Evolutionary conservation across 169 alveolate genomes (phyloP).

Genomic region (Plasmodium gonderi): DNA sequence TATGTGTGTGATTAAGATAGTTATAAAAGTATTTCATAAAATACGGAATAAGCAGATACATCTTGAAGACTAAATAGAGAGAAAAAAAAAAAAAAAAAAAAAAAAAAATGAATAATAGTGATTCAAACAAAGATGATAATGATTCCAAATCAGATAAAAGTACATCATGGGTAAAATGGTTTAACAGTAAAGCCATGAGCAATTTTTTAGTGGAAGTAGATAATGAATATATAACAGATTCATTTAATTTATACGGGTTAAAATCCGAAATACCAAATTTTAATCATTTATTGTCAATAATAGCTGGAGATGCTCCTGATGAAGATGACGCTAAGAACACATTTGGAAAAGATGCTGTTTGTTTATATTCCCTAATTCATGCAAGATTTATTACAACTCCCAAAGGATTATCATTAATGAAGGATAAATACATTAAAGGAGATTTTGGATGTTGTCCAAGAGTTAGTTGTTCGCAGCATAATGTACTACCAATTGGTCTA

Average conservation of each 20-base stretch:
- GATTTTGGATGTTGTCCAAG: slow-evolving; percentile 98
- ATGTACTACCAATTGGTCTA: slow-evolving; percentile 95
- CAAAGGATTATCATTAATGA: slow-evolving; percentile 91
- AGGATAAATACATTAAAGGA: slow-evolving; percentile 95
- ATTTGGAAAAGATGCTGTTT: slow-evolving; percentile 90
- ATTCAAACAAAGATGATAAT: slow-evolving; percentile 36
- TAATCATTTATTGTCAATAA: slow-evolving; percentile 81
- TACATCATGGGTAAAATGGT: slow-evolving; percentile 74
- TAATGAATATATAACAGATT: slow-evolving; percentile 81
- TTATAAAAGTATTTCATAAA: neutral
- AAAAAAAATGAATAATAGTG: slow-evolving; percentile 41
- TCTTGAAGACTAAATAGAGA: neutral
- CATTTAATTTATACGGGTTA: slow-evolving; percentile 81
- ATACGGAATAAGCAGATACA: neutral
- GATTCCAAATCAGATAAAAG: slow-evolving; percentile 73
- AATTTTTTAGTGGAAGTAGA: slow-evolving; percentile 80
- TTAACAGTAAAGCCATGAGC: slow-evolving; percentile 47
- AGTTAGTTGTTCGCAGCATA: slow-evolving; percentile 95
- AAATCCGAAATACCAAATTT: slow-evolving; percentile 79
- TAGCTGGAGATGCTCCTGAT: slow-evolving; percentile 85
- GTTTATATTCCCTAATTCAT: slow-evolving; percentile 95
- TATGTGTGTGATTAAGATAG: neutral
- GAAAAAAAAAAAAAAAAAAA: neutral
- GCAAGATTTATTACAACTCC: slow-evolving; percentile 95
- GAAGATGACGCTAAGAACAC: slow-evolving; percentile 85